These are phyloP conservation scores for Taphrina betulina DNA, from an alignment of 1,139 yeast genomes.

Conservation along the genomic window DNA sequence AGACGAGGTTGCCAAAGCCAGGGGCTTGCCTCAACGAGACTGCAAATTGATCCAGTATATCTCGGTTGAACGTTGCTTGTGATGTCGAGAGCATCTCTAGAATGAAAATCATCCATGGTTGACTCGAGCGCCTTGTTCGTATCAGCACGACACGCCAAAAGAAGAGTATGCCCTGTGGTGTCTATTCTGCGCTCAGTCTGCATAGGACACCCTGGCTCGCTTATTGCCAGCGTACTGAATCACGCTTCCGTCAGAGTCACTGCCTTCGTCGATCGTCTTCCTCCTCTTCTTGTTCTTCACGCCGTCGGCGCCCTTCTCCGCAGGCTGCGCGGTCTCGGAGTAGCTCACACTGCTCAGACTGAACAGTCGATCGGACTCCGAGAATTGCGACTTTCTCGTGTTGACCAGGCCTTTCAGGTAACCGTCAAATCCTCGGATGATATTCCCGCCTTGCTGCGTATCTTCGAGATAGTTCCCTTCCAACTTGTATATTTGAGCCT, in stretches of 20 bases:
- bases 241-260: slow-evolving; percentile 9
- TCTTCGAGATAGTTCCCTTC: slow-evolving; percentile 79
- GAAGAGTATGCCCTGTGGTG: too few relatives aligned
- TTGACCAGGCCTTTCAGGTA: slow-evolving; percentile 54
- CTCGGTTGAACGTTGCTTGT: too few relatives aligned
- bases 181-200: too few relatives aligned
- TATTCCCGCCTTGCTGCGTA: slow-evolving; percentile 64
- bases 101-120: too few relatives aligned
- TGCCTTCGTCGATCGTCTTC: slow-evolving; percentile 14
- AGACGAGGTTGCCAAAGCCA: too few relatives aligned
- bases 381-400: slow-evolving; percentile 52
- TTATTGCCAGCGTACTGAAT: slow-evolving; percentile 4
- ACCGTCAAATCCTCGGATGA: slow-evolving; percentile 85
- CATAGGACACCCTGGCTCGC: slow-evolving; percentile 11
- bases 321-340: slow-evolving; percentile 39
- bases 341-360: slow-evolving; percentile 75
- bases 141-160: too few relatives aligned
- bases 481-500: slow-evolving; percentile 76
- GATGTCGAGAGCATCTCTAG: too few relatives aligned
- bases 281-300: slow-evolving; percentile 4
- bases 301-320: slow-evolving; percentile 4
- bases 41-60: too few relatives aligned
- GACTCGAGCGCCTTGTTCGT: too few relatives aligned
- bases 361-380: slow-evolving; percentile 82
- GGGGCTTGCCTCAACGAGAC: too few relatives aligned